These are phyloP conservation scores for Coniosporium apollinis DNA, from an alignment of 495 filamentous ascomycete genomes.

Conservation along the genomic window DNA sequence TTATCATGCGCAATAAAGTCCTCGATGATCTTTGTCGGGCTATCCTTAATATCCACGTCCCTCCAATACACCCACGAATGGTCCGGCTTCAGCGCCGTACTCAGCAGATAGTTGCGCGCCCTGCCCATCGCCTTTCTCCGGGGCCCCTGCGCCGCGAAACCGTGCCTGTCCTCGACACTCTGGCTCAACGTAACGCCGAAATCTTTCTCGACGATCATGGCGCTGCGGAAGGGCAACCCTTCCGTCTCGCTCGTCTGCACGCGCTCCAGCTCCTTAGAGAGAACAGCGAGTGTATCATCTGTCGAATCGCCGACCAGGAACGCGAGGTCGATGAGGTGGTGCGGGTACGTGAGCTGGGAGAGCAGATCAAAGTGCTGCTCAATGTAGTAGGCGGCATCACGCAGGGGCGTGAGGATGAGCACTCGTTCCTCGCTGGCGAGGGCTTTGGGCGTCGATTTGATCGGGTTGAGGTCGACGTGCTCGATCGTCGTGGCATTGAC, in stretches of 20 bases:
- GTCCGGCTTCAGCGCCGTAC: slow-evolving; percentile 69
- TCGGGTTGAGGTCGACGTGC: slow-evolving; percentile 66
- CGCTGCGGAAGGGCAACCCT: slow-evolving; percentile 66
- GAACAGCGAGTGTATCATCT: slow-evolving; percentile 73
- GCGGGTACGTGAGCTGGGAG: slow-evolving; percentile 79
- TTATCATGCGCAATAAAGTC: slow-evolving; percentile 88
- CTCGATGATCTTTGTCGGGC: slow-evolving; percentile 71
- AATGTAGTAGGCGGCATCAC: slow-evolving; percentile 71
- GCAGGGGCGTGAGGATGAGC: slow-evolving; percentile 86
- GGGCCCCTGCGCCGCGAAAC: slow-evolving; percentile 74
- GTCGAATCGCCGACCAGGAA: slow-evolving; percentile 85
- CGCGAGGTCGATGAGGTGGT: slow-evolving; percentile 84
- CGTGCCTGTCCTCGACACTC: slow-evolving; percentile 65
- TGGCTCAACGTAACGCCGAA: slow-evolving; percentile 59
- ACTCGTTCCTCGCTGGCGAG: slow-evolving; percentile 67
- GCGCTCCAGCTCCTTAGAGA: slow-evolving; percentile 68
- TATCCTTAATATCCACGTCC: slow-evolving; percentile 90
- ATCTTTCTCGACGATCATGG: slow-evolving; percentile 71
- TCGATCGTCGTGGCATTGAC: slow-evolving; percentile 67
- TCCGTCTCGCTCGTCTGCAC: slow-evolving; percentile 63
- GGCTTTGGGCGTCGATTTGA: slow-evolving; percentile 67
- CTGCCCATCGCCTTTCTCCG: slow-evolving; percentile 78
- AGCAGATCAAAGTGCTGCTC: slow-evolving; percentile 86
- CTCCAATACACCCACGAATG: slow-evolving; percentile 99
- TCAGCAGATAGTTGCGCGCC: slow-evolving; percentile 83